Conservation (phyloP, 345 rosid genomes). For the Aquilaria sinensis region DNA sequence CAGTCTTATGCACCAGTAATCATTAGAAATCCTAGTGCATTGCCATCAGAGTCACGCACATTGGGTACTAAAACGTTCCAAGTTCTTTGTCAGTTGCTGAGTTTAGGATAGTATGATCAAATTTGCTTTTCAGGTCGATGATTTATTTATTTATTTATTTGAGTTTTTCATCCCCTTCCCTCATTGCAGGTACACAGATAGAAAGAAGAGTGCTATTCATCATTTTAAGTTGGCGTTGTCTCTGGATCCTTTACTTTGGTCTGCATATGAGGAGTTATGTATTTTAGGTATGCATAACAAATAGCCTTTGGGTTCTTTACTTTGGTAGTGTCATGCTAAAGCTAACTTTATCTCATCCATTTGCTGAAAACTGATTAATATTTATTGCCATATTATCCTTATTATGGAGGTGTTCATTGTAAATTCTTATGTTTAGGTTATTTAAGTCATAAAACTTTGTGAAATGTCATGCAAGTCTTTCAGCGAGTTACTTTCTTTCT, state of each 20-base stretch:
- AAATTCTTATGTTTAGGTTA: neutral
- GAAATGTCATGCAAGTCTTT: too few species aligned
- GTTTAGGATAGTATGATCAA: too few species aligned
- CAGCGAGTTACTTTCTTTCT: too few species aligned
- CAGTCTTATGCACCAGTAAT: too few species aligned
- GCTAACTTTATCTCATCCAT: neutral
- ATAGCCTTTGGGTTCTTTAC: neutral
- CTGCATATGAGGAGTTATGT: conserved; percentile 92
- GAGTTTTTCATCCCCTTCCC: conserved; percentile 13
- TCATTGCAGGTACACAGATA: conserved; percentile 79
- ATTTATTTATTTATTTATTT: neutral
- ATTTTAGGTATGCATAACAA: conserved; percentile 55
- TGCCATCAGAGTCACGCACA: too few species aligned
- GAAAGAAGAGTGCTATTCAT: conserved; percentile 70
- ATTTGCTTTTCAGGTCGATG: too few species aligned
- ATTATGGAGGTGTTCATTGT: neutral
- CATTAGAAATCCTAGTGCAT: too few species aligned
- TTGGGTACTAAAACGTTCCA: too few species aligned
- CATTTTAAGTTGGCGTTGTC: conserved; percentile 85
- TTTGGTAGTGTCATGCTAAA: conserved; percentile 6
- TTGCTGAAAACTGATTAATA: neutral
- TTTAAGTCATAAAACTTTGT: neutral
- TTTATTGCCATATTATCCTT: conserved; percentile 1
- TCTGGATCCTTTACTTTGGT: conserved; percentile 90
- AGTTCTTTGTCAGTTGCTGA: too few species aligned